Percentiles rank a stretch among this genome's conserved stretches.
phyloP scores from a whole-genome alignment of 352 stramenopile genomes.

The Pythium dissotocum region DNA sequence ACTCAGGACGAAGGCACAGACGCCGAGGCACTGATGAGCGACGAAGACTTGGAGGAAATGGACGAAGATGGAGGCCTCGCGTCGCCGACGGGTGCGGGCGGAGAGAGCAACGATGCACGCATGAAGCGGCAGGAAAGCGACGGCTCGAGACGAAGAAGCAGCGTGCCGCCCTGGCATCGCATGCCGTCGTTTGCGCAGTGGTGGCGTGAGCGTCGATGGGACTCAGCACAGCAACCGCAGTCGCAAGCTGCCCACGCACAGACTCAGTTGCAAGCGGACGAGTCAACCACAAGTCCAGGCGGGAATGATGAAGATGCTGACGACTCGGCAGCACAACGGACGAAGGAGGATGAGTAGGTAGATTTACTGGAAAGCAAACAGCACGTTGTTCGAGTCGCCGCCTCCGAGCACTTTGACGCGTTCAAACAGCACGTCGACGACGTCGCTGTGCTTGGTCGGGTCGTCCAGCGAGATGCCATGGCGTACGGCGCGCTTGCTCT shows the following conservation, averaged over 20 bases:
- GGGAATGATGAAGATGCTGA: not conserved
- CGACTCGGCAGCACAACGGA: not conserved
- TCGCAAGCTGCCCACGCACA: not conserved
- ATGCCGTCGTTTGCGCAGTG: conserved; percentile 74
- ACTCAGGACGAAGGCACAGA: conserved; percentile 66
- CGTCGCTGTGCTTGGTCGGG: conserved; percentile 34
- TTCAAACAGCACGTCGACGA: conserved; percentile 64
- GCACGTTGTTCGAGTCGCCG: conserved; percentile 38
- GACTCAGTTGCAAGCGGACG: not conserved
- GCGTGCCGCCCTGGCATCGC: conserved; percentile 52
- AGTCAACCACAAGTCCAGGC: too few species aligned
- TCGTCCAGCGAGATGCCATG: conserved; percentile 29
- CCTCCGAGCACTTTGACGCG: conserved; percentile 60
- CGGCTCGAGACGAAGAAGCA: conserved; percentile 8
- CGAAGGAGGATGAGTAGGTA: conserved; percentile 1
- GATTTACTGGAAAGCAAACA: conserved; percentile 67
- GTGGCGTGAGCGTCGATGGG: conserved; percentile 55
- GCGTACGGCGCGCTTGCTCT: conserved; percentile 41
- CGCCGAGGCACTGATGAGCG: conserved; percentile 61
- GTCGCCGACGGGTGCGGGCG: conserved; percentile 23
- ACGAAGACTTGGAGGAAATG: conserved; percentile 46
- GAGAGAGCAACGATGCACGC: conserved; percentile 28
- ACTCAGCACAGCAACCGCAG: not conserved
- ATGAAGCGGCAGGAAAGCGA: conserved; percentile 28
- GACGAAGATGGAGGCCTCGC: conserved; percentile 6